Conservation (phyloP, 2,329 filamentous ascomycete species). For the Sarocladium oryzae region DNA sequence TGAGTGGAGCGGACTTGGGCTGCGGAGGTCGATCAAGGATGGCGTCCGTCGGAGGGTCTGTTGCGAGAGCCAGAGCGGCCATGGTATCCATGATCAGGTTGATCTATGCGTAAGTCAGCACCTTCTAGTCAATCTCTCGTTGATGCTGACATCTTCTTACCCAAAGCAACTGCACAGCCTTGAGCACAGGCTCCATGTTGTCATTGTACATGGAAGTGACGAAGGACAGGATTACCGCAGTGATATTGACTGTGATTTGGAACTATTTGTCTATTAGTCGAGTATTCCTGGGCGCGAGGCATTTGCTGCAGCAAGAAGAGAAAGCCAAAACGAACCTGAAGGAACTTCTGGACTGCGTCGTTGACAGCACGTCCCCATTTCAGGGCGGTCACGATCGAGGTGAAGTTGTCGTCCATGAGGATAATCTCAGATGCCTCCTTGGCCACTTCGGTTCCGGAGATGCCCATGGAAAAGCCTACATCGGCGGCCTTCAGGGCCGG, state of each 20-base stretch:
- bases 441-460: slow-evolving; percentile 60
- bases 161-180: slow-evolving; percentile 61
- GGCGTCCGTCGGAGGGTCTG: slow-evolving; percentile 51
- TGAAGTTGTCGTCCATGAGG: slow-evolving; percentile 60
- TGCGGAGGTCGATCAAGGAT: slow-evolving; percentile 49
- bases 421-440: slow-evolving; percentile 65
- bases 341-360: slow-evolving; percentile 61
- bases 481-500: slow-evolving; percentile 60
- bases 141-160: slow-evolving; percentile 17
- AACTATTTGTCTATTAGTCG: slow-evolving; percentile 32
- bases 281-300: neutral
- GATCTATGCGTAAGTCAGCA: slow-evolving; percentile 21
- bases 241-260: slow-evolving; percentile 65
- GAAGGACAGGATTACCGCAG: slow-evolving; percentile 59
- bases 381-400: slow-evolving; percentile 59
- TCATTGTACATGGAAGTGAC: slow-evolving; percentile 53
- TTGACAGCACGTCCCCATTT: slow-evolving; percentile 65
- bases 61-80: slow-evolving; percentile 58
- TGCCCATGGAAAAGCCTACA: slow-evolving; percentile 63
- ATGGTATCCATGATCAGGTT: slow-evolving; percentile 67
- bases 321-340: slow-evolving; percentile 38
- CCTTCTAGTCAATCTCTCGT: neutral
- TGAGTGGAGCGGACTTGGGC: slow-evolving; percentile 62
- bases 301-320: neutral
- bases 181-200: slow-evolving; percentile 52